Conservation (phyloP, 306 rosid genomes). For the Sindora glabra region DNA sequence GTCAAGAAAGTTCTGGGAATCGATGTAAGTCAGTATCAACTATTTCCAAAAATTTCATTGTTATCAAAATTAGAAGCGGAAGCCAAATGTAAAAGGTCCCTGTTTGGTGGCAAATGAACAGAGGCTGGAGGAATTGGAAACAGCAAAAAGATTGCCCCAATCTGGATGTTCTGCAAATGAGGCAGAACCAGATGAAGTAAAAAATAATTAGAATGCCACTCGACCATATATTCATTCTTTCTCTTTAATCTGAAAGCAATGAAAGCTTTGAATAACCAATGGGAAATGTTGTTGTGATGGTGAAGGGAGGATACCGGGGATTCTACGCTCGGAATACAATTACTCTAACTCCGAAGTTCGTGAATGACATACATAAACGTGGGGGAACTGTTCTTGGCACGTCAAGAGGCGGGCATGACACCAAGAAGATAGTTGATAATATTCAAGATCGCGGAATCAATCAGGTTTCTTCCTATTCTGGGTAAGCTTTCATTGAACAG, state of each 20-base stretch:
- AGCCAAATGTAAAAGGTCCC: too few species aligned
- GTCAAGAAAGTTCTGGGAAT: constrained; percentile 81
- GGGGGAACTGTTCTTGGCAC: constrained; percentile 90
- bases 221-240: too few species aligned
- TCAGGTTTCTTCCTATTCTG: constrained; percentile 44
- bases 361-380: constrained; percentile 89
- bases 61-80: too few species aligned
- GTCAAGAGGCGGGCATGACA: constrained; percentile 92
- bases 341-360: constrained; percentile 60
- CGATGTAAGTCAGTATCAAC: constrained; percentile 60
- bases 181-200: too few species aligned
- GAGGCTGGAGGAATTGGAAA: too few species aligned
- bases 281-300: neutral
- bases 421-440: constrained; percentile 81
- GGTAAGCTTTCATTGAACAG: neutral
- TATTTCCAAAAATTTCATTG: too few species aligned
- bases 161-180: too few species aligned
- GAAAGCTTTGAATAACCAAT: too few species aligned
- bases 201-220: too few species aligned
- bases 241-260: too few species aligned
- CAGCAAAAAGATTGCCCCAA: too few species aligned
- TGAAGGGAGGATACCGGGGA: constrained; percentile 93
- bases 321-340: constrained; percentile 75
- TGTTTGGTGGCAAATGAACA: too few species aligned
- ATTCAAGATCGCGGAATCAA: constrained; percentile 89